These are phyloP conservation scores for Celoporthe dispersa DNA, from an alignment of 2,329 filamentous ascomycete species.

Conservation along the genomic window DNA sequence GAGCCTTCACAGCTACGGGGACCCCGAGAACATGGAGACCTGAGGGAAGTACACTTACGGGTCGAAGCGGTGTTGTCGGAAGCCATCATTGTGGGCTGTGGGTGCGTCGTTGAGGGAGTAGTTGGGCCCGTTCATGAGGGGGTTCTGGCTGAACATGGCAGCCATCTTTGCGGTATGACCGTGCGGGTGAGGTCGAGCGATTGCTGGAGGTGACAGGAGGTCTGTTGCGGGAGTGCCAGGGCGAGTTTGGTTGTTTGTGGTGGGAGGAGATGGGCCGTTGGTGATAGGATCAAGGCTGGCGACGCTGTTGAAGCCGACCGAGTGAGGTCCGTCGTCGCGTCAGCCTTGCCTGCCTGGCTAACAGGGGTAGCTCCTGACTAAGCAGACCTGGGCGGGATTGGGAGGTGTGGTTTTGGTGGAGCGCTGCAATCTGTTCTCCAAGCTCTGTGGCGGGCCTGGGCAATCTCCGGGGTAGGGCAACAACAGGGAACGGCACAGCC, in stretches of 20 bases:
- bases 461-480: constrained; percentile 13
- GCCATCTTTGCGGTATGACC: constrained; percentile 51
- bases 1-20: not conserved
- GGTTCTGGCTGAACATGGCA: constrained; percentile 73
- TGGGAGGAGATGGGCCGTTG: constrained; percentile 19
- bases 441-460: constrained; percentile 6
- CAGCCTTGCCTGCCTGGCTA: constrained; percentile 53
- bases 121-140: constrained; percentile 69
- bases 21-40: not conserved
- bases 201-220: constrained; percentile 23
- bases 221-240: constrained; percentile 22
- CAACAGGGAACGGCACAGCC: not conserved
- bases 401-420: not conserved
- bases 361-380: constrained; percentile 31
- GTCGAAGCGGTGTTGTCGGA: constrained; percentile 83
- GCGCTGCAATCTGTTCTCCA: constrained; percentile 10
- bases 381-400: constrained; percentile 28
- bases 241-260: constrained; percentile 28
- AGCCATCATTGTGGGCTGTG: constrained; percentile 56
- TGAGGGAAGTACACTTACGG: constrained; percentile 64
- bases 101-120: constrained; percentile 70
- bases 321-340: constrained; percentile 35
- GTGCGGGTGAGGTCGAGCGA: not conserved
- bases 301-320: constrained; percentile 18
- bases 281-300: constrained; percentile 23